These are phyloP conservation scores for Talaromyces sp. DNA, from an alignment of 2,329 filamentous ascomycete genomes.

Conservation along the genomic window DNA sequence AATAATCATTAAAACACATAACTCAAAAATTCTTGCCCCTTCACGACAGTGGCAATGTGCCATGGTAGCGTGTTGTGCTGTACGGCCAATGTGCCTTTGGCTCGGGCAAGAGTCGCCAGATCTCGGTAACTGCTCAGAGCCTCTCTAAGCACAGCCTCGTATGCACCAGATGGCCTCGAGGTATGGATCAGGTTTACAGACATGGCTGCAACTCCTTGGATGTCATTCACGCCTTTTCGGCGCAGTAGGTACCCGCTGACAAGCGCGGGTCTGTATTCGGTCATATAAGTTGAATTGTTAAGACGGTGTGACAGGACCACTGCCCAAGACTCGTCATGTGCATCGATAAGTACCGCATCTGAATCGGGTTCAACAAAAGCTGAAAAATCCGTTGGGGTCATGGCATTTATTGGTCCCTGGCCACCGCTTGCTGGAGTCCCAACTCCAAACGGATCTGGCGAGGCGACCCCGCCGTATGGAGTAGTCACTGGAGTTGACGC, in stretches of 20 bases:
- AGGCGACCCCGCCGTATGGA: slow-evolving; percentile 31
- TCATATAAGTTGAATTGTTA: slow-evolving; percentile 35
- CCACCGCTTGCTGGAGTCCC: slow-evolving; percentile 29
- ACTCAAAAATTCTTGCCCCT: slow-evolving; percentile 36
- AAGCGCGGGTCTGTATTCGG: slow-evolving; percentile 37
- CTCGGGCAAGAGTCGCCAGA: slow-evolving; percentile 36
- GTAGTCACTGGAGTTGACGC: slow-evolving; percentile 35
- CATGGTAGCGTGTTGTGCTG: slow-evolving; percentile 40
- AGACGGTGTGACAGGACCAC: slow-evolving; percentile 48
- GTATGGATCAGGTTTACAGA: slow-evolving; percentile 38
- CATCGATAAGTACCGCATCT: slow-evolving; percentile 52
- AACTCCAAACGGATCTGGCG: slow-evolving; percentile 39
- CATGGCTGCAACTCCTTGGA: slow-evolving; percentile 36
- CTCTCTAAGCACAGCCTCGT: slow-evolving; percentile 36
- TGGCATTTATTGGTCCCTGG: slow-evolving; percentile 30
- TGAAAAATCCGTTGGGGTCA: slow-evolving; percentile 27
- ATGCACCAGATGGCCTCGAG: slow-evolving; percentile 21
- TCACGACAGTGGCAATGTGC: slow-evolving; percentile 42
- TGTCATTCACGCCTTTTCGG: slow-evolving; percentile 34
- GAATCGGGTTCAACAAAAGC: slow-evolving; percentile 41
- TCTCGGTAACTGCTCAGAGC: slow-evolving; percentile 40
- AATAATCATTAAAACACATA: slow-evolving; percentile 30
- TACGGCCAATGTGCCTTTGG: slow-evolving; percentile 36
- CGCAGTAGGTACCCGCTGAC: slow-evolving; percentile 44
- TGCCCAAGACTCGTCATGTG: slow-evolving; percentile 55